Evolutionary conservation across 495 filamentous ascomycete species (phyloP), one percentile per base, ranked within the genome.

Genomic region (Annulohypoxylon moriforme): DNA sequence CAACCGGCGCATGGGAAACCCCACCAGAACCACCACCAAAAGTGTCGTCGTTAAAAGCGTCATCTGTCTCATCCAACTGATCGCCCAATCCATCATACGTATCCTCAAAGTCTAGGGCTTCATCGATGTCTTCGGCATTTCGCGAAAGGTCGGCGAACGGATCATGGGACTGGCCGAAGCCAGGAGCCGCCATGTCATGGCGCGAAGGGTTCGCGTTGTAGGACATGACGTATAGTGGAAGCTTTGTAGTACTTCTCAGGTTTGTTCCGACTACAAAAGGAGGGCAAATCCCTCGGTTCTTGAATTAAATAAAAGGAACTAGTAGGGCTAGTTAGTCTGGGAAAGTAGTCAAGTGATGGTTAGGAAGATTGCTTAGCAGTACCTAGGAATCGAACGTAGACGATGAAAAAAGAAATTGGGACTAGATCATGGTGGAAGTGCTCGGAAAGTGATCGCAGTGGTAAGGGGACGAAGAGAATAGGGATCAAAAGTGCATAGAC

Each of bases 21-120:
- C 77, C 79, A 1, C 78, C 78, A 58, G 78, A 83, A 4, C 49
- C 65, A 46, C 78, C 81, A 63, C 96, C 96, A 74, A 99, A 99
- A n/a, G 96, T 99, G 78, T 97, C 96, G 74, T 98, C 93, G 80
- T 99, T 99, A 85, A 98, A 93, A 44, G 86, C 93, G 83, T 99
- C 96, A 73, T 94, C 92, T 16, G 93, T 92, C 75, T 98, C 94
- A 73, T 97, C 91, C 31, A 99, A 88, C 77, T 92, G 89, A 79
- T 97, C 93, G 3, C 94, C 96, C 20, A 98, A 85, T 1, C 96
- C 96, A 81, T 99, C 96, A 78, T 99, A 98, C 29, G 96, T 98
- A 74, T 99, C 96, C 72, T 99, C 96, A 71, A 98, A 99, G 66
- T 98, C 94, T 61, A 98, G 71, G 25, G 86, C 94, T 81, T 87